Evolutionary conservation across 306 rosid genomes (phyloP), one percentile per base, ranked within the genome.

Genomic region (Prosopis cineraria): DNA sequence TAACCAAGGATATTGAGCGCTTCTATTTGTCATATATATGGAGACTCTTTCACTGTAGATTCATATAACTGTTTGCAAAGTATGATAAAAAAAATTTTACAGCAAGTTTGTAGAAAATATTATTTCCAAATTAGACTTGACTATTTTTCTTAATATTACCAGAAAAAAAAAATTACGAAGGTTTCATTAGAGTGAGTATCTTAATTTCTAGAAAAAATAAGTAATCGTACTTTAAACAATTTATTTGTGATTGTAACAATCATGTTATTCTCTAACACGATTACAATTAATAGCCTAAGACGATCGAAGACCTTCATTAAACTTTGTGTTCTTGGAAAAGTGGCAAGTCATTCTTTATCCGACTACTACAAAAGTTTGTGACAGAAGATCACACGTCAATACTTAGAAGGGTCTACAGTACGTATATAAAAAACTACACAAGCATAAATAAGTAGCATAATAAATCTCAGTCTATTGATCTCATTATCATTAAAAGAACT

Each of bases 261-360:
- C 62, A 55, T 55, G 14, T 3, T 55, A 3, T 22, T 55, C 62
- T 24, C 62, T 55, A 20, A 55, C 59, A 55, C 24, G 9, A 29
- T 41, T 45, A 48, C 37, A 44, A 31, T 56, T 34, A 70, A 69
- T 25, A 60, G 7, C 11, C 39, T 60, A 78, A 74, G 36, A 52
- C 56, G 60, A 83, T n/a, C n/a, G n/a, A 89, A 89, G 88, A 84
- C 91, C 82, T 81, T 77, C 37, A 39, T 40, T 76, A 83, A 86
- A 83, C 76, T 73, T 62, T 79, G 82, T 67, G 80, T 75, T 75
- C 68, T 72, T 86, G 52, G 80, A 79, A 91, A 90, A 91, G 97
- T 83, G 79, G 88, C 68, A 88, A 87, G 79, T 73, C 62, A 70
- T 82, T 89, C 96, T 89, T 90, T 85, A 90, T 90, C 89, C 89